A percentile compares a stretch with the other conserved stretches of the same genome.
These are phyloP conservation scores for Colletotrichum tamarilloi DNA, from an alignment of 2,329 filamentous ascomycete species.

Conservation along the genomic window DNA sequence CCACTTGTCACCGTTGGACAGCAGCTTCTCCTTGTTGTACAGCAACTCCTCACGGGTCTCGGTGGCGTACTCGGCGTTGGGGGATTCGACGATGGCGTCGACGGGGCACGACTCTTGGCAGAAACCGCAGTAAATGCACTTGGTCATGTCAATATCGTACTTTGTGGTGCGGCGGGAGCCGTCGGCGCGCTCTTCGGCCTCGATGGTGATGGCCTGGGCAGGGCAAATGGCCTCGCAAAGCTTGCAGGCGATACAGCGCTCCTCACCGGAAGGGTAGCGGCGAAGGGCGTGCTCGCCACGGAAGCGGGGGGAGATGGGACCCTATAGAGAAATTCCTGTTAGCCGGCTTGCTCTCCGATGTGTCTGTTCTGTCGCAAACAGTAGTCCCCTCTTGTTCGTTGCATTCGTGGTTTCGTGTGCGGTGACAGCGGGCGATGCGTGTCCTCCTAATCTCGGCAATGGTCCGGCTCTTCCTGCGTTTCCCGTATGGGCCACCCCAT, in stretches of 20 bases:
- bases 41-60: slow-evolving; percentile 89
- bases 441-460: neutral
- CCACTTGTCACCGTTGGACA: slow-evolving; percentile 95
- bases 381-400: neutral
- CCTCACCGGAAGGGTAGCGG: slow-evolving; percentile 96
- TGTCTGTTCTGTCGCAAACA: neutral
- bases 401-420: neutral
- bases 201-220: slow-evolving; percentile 97
- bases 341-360: neutral
- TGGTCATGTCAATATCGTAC: slow-evolving; percentile 99
- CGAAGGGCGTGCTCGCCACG: slow-evolving; percentile 97
- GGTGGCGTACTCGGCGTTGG: slow-evolving; percentile 72
- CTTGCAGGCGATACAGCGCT: slow-evolving; percentile 99
- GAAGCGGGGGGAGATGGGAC: slow-evolving; percentile 97
- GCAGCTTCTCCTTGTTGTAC: slow-evolving; percentile 97
- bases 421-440: neutral
- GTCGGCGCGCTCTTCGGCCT: slow-evolving; percentile 97
- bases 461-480: neutral
- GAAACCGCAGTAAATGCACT: slow-evolving; percentile 99
- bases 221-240: slow-evolving; percentile 99
- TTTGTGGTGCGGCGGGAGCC: slow-evolving; percentile 94
- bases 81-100: slow-evolving; percentile 82
- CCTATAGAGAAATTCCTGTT: slow-evolving; percentile 55
- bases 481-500: neutral
- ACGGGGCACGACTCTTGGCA: slow-evolving; percentile 99